phyloP scores from a whole-genome alignment of 352 stramenopile genomes.

The Chrysophaeum taylorii region DNA sequence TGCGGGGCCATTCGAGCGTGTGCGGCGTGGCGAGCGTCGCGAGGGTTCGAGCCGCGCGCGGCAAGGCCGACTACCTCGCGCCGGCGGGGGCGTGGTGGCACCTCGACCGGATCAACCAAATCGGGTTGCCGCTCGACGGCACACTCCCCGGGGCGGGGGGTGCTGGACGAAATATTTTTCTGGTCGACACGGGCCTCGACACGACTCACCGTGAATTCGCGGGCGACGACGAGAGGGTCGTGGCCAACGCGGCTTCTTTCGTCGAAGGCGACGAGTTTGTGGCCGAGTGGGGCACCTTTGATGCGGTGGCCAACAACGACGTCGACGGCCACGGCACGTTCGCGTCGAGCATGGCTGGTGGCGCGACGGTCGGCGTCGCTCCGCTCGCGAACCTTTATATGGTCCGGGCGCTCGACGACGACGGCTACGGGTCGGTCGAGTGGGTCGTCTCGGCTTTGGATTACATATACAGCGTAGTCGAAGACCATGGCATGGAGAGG shows the following conservation, averaged over 20 bases:
- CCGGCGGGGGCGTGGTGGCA: no score
- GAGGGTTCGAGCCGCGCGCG: no score
- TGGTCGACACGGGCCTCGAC: conserved; percentile 22
- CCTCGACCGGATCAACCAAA: not conserved
- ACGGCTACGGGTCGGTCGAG: not conserved
- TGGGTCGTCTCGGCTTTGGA: conserved; percentile 7
- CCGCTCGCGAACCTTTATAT: conserved; percentile 5
- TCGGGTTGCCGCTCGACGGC: not conserved
- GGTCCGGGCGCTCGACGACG: conserved; percentile 14
- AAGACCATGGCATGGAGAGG: not conserved
- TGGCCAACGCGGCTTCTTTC: conserved; percentile 9
- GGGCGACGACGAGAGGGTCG: no score
- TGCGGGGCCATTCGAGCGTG: no score
- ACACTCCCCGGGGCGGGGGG: not conserved
- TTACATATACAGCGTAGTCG: not conserved
- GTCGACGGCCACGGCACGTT: conserved; percentile 19
- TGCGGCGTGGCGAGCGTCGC: no score
- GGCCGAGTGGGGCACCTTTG: not conserved
- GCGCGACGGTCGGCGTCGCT: conserved; percentile 1
- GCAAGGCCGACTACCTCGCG: no score
- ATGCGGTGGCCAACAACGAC: conserved; percentile 17
- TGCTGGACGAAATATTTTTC: conserved; percentile 12
- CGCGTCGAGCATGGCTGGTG: conserved; percentile 5
- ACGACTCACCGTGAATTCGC: conserved; percentile 17
- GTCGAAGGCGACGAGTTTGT: no score